Conservation (phyloP, 345 rosid species). For the Salix exigua region DNA sequence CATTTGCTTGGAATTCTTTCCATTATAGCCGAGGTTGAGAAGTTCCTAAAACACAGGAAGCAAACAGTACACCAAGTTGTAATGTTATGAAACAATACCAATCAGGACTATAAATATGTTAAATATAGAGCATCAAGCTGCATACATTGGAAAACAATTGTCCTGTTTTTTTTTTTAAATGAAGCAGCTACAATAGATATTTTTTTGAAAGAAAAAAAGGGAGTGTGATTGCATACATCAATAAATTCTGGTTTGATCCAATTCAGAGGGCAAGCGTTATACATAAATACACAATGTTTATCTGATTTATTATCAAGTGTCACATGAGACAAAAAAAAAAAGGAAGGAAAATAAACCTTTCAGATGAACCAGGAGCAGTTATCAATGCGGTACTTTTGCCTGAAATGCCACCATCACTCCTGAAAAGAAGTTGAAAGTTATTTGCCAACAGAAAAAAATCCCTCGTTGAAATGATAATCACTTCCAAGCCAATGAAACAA, state of each 20-base stretch:
- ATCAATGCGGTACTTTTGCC: slow-evolving; percentile 64
- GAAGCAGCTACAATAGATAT: neutral
- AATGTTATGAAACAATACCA: neutral
- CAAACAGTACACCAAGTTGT: slow-evolving; percentile 1
- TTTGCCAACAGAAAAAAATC: slow-evolving; percentile 2
- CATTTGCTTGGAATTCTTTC: slow-evolving; percentile 97
- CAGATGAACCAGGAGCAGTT: slow-evolving; percentile 64
- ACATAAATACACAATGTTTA: neutral
- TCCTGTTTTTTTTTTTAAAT: neutral
- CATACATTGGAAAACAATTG: neutral
- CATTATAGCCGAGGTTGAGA: slow-evolving; percentile 77
- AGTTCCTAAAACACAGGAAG: slow-evolving; percentile 43
- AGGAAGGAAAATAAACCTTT: slow-evolving; percentile 46
- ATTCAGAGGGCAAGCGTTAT: neutral
- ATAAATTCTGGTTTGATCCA: neutral
- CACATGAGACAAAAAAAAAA: slow-evolving; percentile 1
- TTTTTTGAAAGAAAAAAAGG: neutral
- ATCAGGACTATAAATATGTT: neutral
- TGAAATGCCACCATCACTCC: slow-evolving; percentile 51
- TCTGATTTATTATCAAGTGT: neutral
- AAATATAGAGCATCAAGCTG: neutral
- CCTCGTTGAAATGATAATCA: neutral
- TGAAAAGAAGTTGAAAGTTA: slow-evolving; percentile 17
- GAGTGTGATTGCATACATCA: neutral
- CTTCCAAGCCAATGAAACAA: neutral